Base-by-base conservation (phyloP, 1,139 yeast species). In the Diutina pseudorugosa region DNA sequence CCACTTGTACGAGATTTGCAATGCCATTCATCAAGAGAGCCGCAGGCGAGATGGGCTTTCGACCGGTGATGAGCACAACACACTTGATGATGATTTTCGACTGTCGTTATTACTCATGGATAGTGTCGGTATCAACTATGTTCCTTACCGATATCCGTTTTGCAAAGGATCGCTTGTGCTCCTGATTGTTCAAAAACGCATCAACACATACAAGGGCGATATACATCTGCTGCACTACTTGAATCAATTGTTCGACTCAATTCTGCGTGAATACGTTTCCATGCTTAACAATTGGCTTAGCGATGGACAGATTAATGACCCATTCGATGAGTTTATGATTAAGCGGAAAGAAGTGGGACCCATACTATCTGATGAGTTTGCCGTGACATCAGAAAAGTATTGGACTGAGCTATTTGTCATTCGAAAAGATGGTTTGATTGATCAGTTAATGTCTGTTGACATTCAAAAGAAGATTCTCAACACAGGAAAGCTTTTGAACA, bases 381-480 rank as follows among this genome's bases (percentile, higher is more conserved):
- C 73, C 51, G 65, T 76, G 19, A 77, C 78, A 57, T 75, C 82
- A 55, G 96, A 90, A 58, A 82, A 84, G 55, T 83, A 85, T 61
- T 93, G 98, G 98, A 87, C 86, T 53, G 88, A 88, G 55, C 79
- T 89, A 54, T 93, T 79, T 63, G 78, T 88, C 11, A 73, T 90
- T 9, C 73, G 93, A 52, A 77, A 78, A 52, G 95, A 87, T 60
- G 95, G 94, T 0, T 62, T 90, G 21, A 81, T 94, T 2, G 75
- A 77, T 52, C 93, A 85, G 58, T 79, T 91, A 52, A 65, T 72
- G 8, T 67, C 71, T 52, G 71, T 71, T n/a, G 79, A 75, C 1
- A 65, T 82, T 1, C 87, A 85, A 59, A 71, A 71, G 51, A 85
- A 86, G 62, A 76, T 93, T 0, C 68, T 93, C 27, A 72, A 82